phyloP scores from a whole-genome alignment of 345 rosid genomes.

The Eucalyptus sideroxylon region DNA sequence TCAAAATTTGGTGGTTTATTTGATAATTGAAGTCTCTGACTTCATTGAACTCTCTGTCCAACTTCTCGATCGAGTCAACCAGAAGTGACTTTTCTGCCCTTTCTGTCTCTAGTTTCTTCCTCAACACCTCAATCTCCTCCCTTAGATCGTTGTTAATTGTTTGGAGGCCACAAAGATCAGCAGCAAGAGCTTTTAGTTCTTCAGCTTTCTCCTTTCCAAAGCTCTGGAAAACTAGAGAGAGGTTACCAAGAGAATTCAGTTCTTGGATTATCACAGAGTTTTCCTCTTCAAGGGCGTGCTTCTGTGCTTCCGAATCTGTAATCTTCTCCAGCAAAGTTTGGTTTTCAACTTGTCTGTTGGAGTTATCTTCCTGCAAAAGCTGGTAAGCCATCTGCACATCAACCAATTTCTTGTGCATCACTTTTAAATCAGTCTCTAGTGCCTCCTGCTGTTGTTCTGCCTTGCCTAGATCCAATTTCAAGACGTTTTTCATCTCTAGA shows the following conservation, averaged over 20 bases:
- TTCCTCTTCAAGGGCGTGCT: conserved; percentile 44
- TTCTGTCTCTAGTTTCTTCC: conserved; percentile 30
- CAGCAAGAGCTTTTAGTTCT: conserved; percentile 34
- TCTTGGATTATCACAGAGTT: conserved; percentile 32
- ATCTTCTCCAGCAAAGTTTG: conserved; percentile 24
- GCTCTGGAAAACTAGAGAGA: conserved; percentile 39
- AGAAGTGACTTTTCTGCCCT: conserved; percentile 32
- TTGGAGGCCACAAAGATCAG: conserved; percentile 20
- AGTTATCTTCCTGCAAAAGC: conserved; percentile 38
- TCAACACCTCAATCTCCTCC: conserved; percentile 35
- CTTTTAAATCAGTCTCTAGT: conserved; percentile 28
- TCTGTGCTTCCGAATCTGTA: conserved; percentile 33
- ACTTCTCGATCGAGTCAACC: conserved; percentile 29
- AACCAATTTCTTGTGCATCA: conserved; percentile 20
- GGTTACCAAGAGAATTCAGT: conserved; percentile 28
- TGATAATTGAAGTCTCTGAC: conserved; percentile 42
- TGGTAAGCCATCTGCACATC: conserved; percentile 35
- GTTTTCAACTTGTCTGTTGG: conserved; percentile 31
- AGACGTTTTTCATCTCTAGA: conserved; percentile 38
- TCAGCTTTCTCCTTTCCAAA: conserved; percentile 41
- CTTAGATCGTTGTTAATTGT: conserved; percentile 21
- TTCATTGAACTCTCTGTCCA: conserved; percentile 43
- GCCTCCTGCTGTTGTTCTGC: conserved; percentile 24
- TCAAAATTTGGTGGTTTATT: conserved; percentile 35
- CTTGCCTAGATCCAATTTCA: conserved; percentile 33